Percentiles rank a stretch among this genome's conserved stretches.
Conservation (phyloP, 192 early-diverging fungal species). For the Linderina pennispora region DNA sequence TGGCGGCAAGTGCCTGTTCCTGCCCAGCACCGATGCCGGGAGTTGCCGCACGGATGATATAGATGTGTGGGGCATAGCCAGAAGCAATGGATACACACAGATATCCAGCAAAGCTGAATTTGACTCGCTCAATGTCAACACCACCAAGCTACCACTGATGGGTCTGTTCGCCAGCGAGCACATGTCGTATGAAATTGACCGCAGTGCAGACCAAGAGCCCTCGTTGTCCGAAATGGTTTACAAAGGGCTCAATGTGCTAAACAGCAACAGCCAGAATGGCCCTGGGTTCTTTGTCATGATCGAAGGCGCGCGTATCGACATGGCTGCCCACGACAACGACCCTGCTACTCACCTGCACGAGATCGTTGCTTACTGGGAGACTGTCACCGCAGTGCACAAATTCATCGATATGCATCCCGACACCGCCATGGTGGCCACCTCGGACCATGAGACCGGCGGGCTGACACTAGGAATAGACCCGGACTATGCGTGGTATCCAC, state of each 20-base stretch:
- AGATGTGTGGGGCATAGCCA: background rate
- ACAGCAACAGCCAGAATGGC: background rate
- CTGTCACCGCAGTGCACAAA: background rate
- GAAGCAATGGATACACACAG: background rate
- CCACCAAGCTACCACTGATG: background rate
- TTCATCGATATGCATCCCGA: background rate
- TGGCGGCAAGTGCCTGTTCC: background rate
- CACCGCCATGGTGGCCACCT: background rate
- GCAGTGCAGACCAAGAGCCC: background rate
- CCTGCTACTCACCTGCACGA: background rate
- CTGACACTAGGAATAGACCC: background rate
- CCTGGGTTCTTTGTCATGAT: background rate
- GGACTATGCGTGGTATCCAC: background rate
- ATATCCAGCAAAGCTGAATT: background rate
- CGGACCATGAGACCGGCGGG: background rate
- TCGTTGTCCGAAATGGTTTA: background rate
- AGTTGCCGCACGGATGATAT: background rate
- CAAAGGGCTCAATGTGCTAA: background rate
- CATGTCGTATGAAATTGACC: background rate
- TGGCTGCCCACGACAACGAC: background rate
- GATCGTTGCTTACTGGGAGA: background rate
- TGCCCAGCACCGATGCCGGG: background rate
- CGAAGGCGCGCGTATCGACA: background rate
- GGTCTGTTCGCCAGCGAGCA: background rate
- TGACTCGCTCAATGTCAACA: background rate